Evolutionary conservation across 805 yeast genomes (phyloP), one percentile per base, ranked within the genome.

Genomic region (Lipomyces oligophaga): DNA sequence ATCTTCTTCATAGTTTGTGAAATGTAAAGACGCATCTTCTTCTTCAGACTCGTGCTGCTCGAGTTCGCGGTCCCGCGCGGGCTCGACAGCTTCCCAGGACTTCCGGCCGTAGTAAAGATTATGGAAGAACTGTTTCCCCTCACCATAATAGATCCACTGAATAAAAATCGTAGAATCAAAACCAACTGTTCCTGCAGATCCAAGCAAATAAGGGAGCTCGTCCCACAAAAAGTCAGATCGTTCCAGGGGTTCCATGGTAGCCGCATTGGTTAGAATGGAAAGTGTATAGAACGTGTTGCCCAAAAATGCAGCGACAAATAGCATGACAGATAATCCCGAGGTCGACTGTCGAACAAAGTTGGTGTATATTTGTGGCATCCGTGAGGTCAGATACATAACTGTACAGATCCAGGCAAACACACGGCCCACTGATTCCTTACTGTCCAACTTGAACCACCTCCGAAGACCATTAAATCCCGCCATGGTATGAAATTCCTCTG

Each of bases 311-410:
- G 90, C 78, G 8, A 77, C 77, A 63, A 89, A 89, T 20, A 88
- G 70, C 36, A 84, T 65, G 19, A 94, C 86, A 1, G 96, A 84
- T 2, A 88, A 71, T 2, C 96, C 97, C 27, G 83, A 81, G 0
- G 94, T 93, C 1, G 96, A 85, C 62, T 85, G 84, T 32, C 96
- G 72, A 42, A 69, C 58, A 62, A 78, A 81, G 66, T 89, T 89
- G 63, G 84, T 87, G 61, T 75, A 68, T 41, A 89, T 69, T 62
- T 89, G 97, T 1, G 97, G 97, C 38, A 87, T 63, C 52, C 97
- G 73, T 2, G 96, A 84, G 8, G 79, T 69, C 36, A 87, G 74
- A 61, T 90, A 89, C 43, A 85, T 78, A 4, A 66, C 57, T 0
- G 95, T 85, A 53, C 95, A 86, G 2, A 74, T 57, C 94, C 96